phyloP scores from a whole-genome alignment of 2,329 filamentous ascomycete species.

The Cytospora piceicola region DNA sequence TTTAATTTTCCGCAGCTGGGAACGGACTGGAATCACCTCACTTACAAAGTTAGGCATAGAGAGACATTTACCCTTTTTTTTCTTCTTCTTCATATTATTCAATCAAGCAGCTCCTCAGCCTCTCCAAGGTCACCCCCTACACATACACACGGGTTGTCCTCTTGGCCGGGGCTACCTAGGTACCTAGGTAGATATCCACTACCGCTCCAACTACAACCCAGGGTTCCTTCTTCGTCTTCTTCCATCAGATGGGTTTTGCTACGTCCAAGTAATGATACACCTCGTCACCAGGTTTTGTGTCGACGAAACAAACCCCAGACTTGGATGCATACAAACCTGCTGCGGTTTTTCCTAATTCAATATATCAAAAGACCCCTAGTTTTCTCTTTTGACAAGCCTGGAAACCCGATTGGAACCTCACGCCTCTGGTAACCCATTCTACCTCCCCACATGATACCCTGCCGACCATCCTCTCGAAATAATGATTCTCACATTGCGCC shows the following conservation, averaged over 20 bases:
- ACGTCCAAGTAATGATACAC: neutral
- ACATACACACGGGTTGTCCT: neutral
- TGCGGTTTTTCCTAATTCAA: neutral
- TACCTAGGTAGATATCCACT: conserved; percentile 2
- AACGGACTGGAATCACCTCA: neutral
- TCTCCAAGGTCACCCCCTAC: conserved; percentile 8
- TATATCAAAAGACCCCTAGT: neutral
- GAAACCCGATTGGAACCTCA: conserved; percentile 3
- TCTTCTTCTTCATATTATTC: too few species aligned
- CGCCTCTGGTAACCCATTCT: neutral
- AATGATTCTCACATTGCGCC: conserved; percentile 14
- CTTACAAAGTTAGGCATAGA: too few species aligned
- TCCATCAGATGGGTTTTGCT: neutral
- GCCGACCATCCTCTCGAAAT: conserved; percentile 17
- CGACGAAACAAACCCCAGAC: neutral
- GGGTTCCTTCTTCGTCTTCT: conserved; percentile 4
- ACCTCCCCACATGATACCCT: conserved; percentile 19
- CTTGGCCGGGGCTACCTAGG: conserved; percentile 21
- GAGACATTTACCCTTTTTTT: neutral
- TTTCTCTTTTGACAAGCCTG: neutral
- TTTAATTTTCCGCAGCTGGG: too few species aligned
- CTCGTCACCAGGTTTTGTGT: neutral
- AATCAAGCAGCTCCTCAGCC: conserved; percentile 5
- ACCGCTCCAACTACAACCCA: conserved; percentile 2
- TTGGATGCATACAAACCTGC: neutral